Conservation (phyloP, 495 filamentous ascomycete genomes). For the Aspergillus leporis region DNA sequence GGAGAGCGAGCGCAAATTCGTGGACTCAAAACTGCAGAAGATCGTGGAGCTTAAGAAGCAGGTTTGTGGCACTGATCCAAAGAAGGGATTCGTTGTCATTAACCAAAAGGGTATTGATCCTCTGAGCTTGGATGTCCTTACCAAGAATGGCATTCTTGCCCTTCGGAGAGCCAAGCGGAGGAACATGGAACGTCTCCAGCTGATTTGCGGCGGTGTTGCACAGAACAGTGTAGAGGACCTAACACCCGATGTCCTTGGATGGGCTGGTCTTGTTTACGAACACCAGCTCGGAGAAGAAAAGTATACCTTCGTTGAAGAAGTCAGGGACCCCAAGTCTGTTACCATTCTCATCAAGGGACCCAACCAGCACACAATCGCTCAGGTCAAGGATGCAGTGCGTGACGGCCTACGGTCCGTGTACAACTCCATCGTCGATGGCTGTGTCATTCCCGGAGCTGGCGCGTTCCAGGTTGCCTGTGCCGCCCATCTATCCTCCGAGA, state of each 20-base stretch:
- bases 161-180: slow-evolving; percentile 92
- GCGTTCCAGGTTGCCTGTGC: slow-evolving; percentile 96
- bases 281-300: slow-evolving; percentile 98
- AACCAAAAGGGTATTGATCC: slow-evolving; percentile 99
- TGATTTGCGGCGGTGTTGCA: slow-evolving; percentile 85
- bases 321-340: slow-evolving; percentile 98
- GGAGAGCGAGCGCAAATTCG: slow-evolving; percentile 92
- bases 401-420: slow-evolving; percentile 94
- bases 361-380: slow-evolving; percentile 92
- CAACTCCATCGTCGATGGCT: slow-evolving; percentile 97
- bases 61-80: slow-evolving; percentile 90
- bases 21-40: slow-evolving; percentile 95
- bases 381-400: slow-evolving; percentile 95
- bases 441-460: slow-evolving; percentile 91
- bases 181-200: slow-evolving; percentile 97
- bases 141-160: slow-evolving; percentile 96
- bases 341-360: slow-evolving; percentile 97
- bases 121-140: slow-evolving; percentile 87
- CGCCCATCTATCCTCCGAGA: slow-evolving; percentile 80
- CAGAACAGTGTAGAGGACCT: slow-evolving; percentile 97
- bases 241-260: slow-evolving; percentile 84
- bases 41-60: slow-evolving; percentile 98
- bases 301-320: slow-evolving; percentile 97
- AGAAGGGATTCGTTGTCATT: slow-evolving; percentile 96
- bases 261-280: slow-evolving; percentile 96